phyloP scores from a whole-genome alignment of 345 rosid genomes.

The Hevea brasiliensis region DNA sequence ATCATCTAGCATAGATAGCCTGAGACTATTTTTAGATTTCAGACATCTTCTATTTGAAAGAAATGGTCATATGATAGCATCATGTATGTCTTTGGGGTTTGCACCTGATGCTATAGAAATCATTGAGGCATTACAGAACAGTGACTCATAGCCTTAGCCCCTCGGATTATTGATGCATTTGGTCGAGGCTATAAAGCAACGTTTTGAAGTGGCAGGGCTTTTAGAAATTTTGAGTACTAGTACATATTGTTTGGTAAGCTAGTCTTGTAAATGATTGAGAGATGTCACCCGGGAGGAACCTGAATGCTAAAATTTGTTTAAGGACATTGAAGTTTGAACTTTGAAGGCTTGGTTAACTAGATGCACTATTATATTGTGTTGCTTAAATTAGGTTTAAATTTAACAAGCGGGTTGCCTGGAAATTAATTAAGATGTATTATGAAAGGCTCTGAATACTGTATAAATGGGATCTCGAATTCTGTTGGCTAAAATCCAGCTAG shows the following conservation, averaged over 20 bases:
- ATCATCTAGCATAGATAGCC: not conserved
- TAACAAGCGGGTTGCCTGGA: not conserved
- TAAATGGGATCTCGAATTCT: not conserved
- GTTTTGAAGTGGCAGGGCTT: not conserved
- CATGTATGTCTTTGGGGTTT: not conserved
- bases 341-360: not conserved
- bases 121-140: not conserved
- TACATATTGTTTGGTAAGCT: not conserved
- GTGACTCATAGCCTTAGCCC: not conserved
- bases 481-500: not conserved
- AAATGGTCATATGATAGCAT: not conserved
- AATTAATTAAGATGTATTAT: not conserved
- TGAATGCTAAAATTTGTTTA: not conserved
- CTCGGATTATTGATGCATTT: not conserved
- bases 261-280: not conserved
- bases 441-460: not conserved
- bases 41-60: not conserved
- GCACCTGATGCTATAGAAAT: not conserved
- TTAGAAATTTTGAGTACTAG: not conserved
- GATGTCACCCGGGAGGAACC: not conserved
- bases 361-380: no score
- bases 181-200: not conserved
- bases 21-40: not conserved
- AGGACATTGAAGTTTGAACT: not conserved
- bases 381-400: not conserved